Base-by-base conservation (phyloP, 768 basidiomycete genomes). In the Inosperma sp. region DNA sequence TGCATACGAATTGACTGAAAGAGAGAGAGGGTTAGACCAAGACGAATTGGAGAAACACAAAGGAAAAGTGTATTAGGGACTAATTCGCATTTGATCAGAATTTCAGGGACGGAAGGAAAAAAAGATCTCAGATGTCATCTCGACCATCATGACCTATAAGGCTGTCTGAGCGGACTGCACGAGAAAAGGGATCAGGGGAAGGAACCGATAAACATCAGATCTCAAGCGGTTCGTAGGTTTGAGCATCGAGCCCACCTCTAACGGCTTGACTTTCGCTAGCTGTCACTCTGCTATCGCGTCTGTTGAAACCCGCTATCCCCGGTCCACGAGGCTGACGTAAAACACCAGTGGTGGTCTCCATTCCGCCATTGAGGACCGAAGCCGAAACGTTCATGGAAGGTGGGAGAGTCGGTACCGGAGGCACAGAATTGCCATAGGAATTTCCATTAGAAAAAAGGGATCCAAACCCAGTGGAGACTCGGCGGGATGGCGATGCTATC, bases 251-350 rank as follows among this genome's bases (percentile, higher is more conserved):
- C 68, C 84, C 86, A 69, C 80, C 80, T 71, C 82, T 78, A 41
- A 73, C 63, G 48, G 59, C 49, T 54, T 63, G 61, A 53, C 65
- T 65, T 60, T 80, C 79, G 53, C 67, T 73, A 36, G 66, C 61
- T 12, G 70, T 73, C 29, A 77, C 70, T 56, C 78, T 70, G 59
- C 79, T 84, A 66, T 85, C 83, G 56, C 89, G 76, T 58, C 73
- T 72, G 27, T 75, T 78, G 61, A 93, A 92, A n/a, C 88, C 88
- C 41, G 80, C 77, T 0, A 75, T 70, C 35, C 87, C 88, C 47
- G 90, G 90, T 14, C 90, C 90, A 46, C 91, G 83, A 6, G 90
- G 90, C 68, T 93, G 90, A 53, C 90, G 81, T 41, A 93, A 75
- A 54, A 93, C 88, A 40, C 83, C 79, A 40, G 62, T 59, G 35